Conservation (phyloP, 139 green algal genomes). For the Desmodesmus armatus region DNA sequence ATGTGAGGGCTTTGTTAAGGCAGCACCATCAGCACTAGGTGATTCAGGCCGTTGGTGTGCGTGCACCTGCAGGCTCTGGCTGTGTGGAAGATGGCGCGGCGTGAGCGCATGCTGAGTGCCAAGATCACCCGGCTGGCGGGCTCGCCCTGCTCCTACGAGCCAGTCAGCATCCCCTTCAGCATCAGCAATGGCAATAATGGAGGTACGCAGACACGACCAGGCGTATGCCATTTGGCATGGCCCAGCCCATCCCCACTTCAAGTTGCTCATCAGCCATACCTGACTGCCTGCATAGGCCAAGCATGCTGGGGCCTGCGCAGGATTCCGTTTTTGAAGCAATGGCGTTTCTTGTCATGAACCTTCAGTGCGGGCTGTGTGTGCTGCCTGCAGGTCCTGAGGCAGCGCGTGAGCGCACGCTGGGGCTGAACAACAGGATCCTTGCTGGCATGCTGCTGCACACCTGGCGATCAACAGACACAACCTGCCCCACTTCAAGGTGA, state of each 20-base stretch:
- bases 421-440: constrained; percentile 80
- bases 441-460: constrained; percentile 80
- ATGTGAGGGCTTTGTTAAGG: too few species aligned
- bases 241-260: too few species aligned
- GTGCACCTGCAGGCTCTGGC: constrained; percentile 66
- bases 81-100: constrained; percentile 73
- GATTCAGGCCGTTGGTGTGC: background rate
- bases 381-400: too few species aligned
- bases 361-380: too few species aligned
- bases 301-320: too few species aligned
- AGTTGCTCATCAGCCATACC: too few species aligned
- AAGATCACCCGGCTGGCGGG: constrained; percentile 70
- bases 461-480: constrained; percentile 60
- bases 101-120: constrained; percentile 51
- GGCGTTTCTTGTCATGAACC: too few species aligned
- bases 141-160: constrained; percentile 59
- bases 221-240: too few species aligned
- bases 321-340: too few species aligned
- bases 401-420: constrained; percentile 68
- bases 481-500: constrained; percentile 6
- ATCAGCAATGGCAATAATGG: constrained; percentile 72
- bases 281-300: too few species aligned
- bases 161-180: constrained; percentile 56
- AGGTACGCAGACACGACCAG: background rate
- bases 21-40: too few species aligned